These are phyloP conservation scores for Endocladia muricata DNA, from an alignment of 31 red algal genomes.

Conservation along the genomic window DNA sequence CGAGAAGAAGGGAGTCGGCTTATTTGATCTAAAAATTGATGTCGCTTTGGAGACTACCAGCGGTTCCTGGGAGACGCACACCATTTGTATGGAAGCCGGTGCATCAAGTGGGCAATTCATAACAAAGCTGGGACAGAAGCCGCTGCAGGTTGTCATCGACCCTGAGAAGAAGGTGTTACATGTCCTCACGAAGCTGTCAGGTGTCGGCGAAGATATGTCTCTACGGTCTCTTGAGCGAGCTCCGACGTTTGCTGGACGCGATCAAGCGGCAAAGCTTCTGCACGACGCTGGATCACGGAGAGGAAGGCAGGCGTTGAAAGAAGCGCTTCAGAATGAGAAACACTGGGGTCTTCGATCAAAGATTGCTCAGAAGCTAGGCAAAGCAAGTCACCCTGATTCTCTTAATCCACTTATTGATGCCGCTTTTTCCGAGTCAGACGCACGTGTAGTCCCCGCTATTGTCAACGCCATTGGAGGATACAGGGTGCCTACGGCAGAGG, in stretches of 20 bases:
- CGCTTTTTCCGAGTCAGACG: constrained; percentile 39
- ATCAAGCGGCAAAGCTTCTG: constrained; percentile 40
- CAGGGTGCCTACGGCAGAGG: constrained; percentile 17
- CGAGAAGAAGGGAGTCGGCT: constrained; percentile 33
- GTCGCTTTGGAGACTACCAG: constrained; percentile 40
- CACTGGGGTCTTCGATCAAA: constrained; percentile 46
- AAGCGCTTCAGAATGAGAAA: constrained; percentile 35
- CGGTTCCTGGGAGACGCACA: constrained; percentile 54
- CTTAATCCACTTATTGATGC: constrained; percentile 48
- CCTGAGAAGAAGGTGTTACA: constrained; percentile 58
- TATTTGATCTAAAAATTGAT: constrained; percentile 60
- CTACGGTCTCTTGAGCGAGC: constrained; percentile 38
- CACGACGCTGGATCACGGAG: constrained; percentile 31
- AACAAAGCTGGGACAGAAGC: constrained; percentile 25
- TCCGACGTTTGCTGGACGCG: constrained; percentile 54
- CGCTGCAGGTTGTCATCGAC: constrained; percentile 54
- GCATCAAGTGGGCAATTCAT: constrained; percentile 19
- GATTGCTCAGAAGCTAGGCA: constrained; percentile 29
- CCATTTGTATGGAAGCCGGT: constrained; percentile 39
- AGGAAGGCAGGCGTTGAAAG: constrained; percentile 21
- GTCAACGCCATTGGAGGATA: constrained; percentile 33
- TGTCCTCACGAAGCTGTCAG: constrained; percentile 34
- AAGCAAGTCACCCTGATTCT: constrained; percentile 5
- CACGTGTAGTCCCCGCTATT: constrained; percentile 42
- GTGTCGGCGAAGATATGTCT: constrained; percentile 52